A percentile compares a stretch with the other conserved stretches of the same genome.
phyloP scores from a whole-genome alignment of 2,329 filamentous ascomycete genomes.

The Aspergillus quadrilineatus region DNA sequence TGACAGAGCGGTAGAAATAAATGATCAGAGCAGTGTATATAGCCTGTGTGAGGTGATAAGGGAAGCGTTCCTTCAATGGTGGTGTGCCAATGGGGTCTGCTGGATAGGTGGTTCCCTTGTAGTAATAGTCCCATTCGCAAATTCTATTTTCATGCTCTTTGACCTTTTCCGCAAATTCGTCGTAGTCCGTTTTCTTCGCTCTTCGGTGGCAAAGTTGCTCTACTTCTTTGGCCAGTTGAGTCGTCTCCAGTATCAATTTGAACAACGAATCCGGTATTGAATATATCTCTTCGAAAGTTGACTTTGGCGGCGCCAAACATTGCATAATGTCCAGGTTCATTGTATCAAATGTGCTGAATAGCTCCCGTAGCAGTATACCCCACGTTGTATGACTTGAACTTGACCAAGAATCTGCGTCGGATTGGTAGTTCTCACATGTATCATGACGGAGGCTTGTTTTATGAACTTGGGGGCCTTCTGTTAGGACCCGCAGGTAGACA shows the following conservation, averaged over 20 bases:
- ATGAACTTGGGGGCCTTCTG: background rate
- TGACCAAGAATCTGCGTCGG: background rate
- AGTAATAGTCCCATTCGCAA: constrained; percentile 9
- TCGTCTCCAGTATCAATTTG: constrained; percentile 11
- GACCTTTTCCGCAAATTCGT: background rate
- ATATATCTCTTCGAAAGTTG: constrained; percentile 11
- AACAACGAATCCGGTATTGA: constrained; percentile 6
- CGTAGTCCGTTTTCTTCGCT: background rate
- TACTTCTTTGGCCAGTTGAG: background rate
- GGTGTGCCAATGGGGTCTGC: background rate
- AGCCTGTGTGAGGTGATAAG: constrained; percentile 8
- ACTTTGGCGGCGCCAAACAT: background rate
- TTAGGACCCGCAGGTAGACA: constrained; percentile 10
- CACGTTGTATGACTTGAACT: background rate
- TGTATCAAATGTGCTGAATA: background rate
- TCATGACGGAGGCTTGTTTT: background rate
- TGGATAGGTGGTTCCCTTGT: background rate
- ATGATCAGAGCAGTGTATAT: constrained; percentile 9
- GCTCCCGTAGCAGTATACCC: constrained; percentile 1
- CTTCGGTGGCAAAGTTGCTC: background rate
- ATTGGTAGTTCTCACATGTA: background rate
- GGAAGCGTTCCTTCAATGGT: constrained; percentile 5
- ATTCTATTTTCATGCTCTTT: constrained; percentile 4
- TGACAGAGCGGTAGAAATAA: constrained; percentile 9
- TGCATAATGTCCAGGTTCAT: constrained; percentile 6